phyloP scores from a whole-genome alignment of 108 stramenopile genomes.

The Pinguiococcus pyrenoidosus region DNA sequence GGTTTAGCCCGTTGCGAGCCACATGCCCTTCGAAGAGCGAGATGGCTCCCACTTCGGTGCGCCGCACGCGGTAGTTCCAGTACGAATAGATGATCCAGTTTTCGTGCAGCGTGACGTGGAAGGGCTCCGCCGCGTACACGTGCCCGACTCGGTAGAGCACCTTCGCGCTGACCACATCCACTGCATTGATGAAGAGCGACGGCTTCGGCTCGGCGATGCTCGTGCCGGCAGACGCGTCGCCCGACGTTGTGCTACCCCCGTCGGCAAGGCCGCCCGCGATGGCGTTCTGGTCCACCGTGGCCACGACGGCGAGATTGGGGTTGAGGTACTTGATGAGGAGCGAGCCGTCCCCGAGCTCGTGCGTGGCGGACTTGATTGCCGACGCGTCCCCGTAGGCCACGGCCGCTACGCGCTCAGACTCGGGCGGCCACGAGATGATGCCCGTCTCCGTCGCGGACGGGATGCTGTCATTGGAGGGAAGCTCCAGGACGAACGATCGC shows the following conservation, averaged over 20 bases:
- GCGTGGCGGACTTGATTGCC: constrained; percentile 58
- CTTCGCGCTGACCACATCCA: constrained; percentile 78
- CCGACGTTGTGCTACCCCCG: not conserved
- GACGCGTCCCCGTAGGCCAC: constrained; percentile 12
- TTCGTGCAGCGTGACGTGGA: constrained; percentile 65
- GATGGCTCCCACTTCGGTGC: constrained; percentile 70
- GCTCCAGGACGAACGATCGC: not conserved
- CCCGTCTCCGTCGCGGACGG: not conserved
- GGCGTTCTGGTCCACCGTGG: not conserved
- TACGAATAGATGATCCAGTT: constrained; percentile 86
- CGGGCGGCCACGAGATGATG: not conserved
- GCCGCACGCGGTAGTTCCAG: constrained; percentile 61
- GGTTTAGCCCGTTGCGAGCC: constrained; percentile 66
- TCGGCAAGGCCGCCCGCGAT: not conserved
- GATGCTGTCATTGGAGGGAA: too few relatives aligned
- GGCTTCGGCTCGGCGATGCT: not conserved
- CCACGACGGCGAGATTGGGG: constrained; percentile 53
- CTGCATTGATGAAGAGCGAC: not conserved
- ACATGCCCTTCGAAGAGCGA: constrained; percentile 90
- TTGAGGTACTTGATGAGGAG: constrained; percentile 84
- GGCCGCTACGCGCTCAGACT: not conserved
- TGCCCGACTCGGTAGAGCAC: constrained; percentile 72
- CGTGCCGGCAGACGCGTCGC: too few relatives aligned
- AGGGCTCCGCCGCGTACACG: constrained; percentile 43
- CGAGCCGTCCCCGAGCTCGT: constrained; percentile 74